phyloP scores from a whole-genome alignment of 108 stramenopile genomes.

The Skeletonema potamos region DNA sequence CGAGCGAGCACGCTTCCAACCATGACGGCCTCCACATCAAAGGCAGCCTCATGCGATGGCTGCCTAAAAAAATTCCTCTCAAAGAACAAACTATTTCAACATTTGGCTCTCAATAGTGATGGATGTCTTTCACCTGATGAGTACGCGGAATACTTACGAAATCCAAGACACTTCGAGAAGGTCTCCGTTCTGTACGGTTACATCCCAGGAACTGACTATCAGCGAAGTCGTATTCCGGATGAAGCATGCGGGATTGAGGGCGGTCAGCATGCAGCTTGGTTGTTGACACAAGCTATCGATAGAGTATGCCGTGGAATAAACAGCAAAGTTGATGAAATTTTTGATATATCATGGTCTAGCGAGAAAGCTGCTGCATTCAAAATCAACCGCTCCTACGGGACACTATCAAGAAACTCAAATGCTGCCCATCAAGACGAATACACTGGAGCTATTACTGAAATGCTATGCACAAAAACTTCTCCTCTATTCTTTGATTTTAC shows the following conservation, averaged over 20 bases:
- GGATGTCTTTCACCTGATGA: conserved; percentile 64
- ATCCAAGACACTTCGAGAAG: conserved; percentile 57
- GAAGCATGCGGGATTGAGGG: conserved; percentile 20
- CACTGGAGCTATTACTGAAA: conserved; percentile 76
- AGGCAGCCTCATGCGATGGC: conserved; percentile 46
- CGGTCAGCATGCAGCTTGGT: conserved; percentile 62
- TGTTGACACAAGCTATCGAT: conserved; percentile 57
- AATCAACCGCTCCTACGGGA: conserved; percentile 76
- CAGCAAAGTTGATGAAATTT: not conserved
- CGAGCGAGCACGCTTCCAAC: too few species aligned
- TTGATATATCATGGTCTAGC: conserved; percentile 8
- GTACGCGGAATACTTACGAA: conserved; percentile 43
- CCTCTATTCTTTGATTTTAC: conserved; percentile 26
- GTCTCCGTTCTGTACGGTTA: conserved; percentile 75
- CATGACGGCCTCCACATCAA: not conserved
- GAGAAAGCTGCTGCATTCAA: conserved; percentile 20
- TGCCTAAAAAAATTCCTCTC: conserved; percentile 59
- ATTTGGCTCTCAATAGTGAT: conserved; percentile 60
- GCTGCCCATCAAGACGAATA: conserved; percentile 63
- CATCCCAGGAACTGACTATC: conserved; percentile 43
- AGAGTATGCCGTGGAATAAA: conserved; percentile 33
- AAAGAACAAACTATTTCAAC: conserved; percentile 68
- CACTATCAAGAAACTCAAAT: conserved; percentile 39
- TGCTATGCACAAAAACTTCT: conserved; percentile 51
- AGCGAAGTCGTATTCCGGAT: conserved; percentile 1